Base-by-base conservation (phyloP, 148 eudicot genomes). In the Chenopodium suecicum region DNA sequence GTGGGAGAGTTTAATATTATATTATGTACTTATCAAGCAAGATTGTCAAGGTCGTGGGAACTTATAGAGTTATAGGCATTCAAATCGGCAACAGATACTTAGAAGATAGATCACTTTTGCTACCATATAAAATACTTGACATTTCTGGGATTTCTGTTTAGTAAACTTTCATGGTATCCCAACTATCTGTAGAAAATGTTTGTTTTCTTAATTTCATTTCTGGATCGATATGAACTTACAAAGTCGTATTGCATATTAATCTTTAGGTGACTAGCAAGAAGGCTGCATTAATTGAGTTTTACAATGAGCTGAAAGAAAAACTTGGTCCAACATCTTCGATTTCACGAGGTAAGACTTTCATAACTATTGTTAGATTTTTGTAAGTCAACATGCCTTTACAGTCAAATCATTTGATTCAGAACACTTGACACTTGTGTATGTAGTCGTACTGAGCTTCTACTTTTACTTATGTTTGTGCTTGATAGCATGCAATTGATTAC, bases 221-320 rank as follows among this genome's bases (percentile, higher is more conserved):
- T 25, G 50, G 11, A 47, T 76, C 50, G 10, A 4, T 47, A 27
- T 41, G 74, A 73, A 64, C 16, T 73, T 62, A 41, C 8, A 5
- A 34, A 34, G 41, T 34, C 5, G 37, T 52, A 25, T 7, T 32
- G 70, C 32, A 3, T 56, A 23, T 47, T 66, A 37, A 10, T 11
- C 79, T 73, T 66, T 83, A 97, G 99, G 99, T 97, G 81, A 94
- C 99, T 22, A 85, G 91, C 82, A 97, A 94, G 91, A 97, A 97
- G 89, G 97, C 97, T 64, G 88, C 98, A 66, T 84, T 94, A 82
- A 94, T 97, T 81, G 98, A 93, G 82, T 87, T 85, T 73, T 90
- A 88, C 73, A 63, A 74, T 66, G 90, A 87, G 81, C 79, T 97
- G 88, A 90, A 93, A 83, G 88, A 87, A 60, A 97, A 94, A 86